Percentiles rank a stretch among this genome's conserved stretches.
phyloP scores from a whole-genome alignment of 768 basidiomycete species.

The Leccinum disarticulatum region DNA sequence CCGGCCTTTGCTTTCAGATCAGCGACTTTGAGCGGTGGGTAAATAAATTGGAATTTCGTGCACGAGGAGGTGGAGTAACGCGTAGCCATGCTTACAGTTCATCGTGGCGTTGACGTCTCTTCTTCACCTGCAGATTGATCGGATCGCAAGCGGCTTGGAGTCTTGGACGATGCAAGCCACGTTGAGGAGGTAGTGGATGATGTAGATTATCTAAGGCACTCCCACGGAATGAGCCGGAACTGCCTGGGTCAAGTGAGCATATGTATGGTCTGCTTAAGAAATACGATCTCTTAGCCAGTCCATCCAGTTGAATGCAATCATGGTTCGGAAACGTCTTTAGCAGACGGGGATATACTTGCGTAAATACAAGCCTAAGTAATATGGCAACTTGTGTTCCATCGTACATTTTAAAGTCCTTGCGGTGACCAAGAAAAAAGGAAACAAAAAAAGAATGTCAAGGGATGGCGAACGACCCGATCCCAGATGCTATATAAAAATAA shows the following conservation, averaged over 20 bases:
- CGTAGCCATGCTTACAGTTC: conserved; percentile 29
- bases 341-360: conserved; percentile 4
- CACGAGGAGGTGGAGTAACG: neutral
- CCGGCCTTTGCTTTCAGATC: conserved; percentile 66
- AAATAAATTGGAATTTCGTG: conserved; percentile 1
- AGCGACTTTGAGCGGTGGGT: conserved; percentile 42
- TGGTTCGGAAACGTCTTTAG: neutral
- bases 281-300: too few relatives aligned
- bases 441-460: conserved; percentile 13
- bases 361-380: conserved; percentile 9
- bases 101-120: conserved; percentile 10
- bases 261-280: too few relatives aligned
- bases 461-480: neutral
- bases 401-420: conserved; percentile 9
- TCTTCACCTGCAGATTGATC: neutral
- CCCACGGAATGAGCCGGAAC: neutral
- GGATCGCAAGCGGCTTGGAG: neutral
- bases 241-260: too few relatives aligned
- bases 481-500: neutral
- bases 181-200: neutral
- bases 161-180: too few relatives aligned
- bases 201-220: neutral
- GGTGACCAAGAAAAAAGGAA: neutral
- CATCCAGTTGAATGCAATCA: too few relatives aligned
- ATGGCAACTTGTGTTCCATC: neutral